Base-by-base conservation (phyloP, 257 asterid genomes). In the Solanum tacnaense region DNA sequence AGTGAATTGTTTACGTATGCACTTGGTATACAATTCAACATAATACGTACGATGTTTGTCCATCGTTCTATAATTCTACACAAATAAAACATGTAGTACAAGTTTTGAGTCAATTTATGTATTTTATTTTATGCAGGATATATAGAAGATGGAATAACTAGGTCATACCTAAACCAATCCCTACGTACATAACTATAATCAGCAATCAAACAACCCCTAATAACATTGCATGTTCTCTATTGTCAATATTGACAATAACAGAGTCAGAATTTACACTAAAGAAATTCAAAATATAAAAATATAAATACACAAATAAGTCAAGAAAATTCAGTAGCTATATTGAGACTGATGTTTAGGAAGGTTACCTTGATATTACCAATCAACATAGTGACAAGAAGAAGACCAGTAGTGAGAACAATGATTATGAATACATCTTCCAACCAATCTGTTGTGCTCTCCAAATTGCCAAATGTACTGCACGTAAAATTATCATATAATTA, bases 381-480 rank as follows among this genome's bases (percentile, higher is more conserved):
- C 72, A 97, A 93, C 99, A 97, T 96, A 7, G 99, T 97, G 56
- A 97, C 99, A 13, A 97, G 89, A 46, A 97, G 91, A 6, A 97
- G 98, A 29, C 99, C 99, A 46, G 95, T 90, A 38, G 99, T 97
- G 7, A 97, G 94, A 76, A 97, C 99, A 41, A 97, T 91, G 82
- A 97, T 96, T 32, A 97, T 97, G 90, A 97, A 97, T 56, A 97
- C 94, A 23, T 96, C 92, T 89, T 97, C 99, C 60, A 96, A 87
- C 96, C 99, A 97, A 88, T 97, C 99, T 74, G 99, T 97, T 52
- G 99, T 97, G 93, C 98, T 93, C 92, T 97, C 99, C 93, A 97
- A 88, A 89, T 95, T 95, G 83, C 99, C 99, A 65, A 97, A 97
- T 10, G 99, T 97, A 90, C 99, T 97, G 32, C 32, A 65, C 0